These are phyloP conservation scores for Trametes punicea DNA, from an alignment of 768 basidiomycete genomes.

Conservation along the genomic window DNA sequence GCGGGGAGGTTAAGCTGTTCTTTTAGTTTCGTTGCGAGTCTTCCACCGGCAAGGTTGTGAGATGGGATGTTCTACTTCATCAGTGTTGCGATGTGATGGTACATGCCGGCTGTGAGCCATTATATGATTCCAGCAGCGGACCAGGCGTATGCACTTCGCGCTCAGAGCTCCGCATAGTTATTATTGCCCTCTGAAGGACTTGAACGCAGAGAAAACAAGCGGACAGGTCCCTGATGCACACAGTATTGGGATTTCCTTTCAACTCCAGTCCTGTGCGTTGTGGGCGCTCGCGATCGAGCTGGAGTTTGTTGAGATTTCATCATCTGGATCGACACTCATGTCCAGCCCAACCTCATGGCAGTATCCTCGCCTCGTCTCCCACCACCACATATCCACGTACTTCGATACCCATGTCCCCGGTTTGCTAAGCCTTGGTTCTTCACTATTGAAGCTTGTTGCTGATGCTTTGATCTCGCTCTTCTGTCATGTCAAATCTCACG, in stretches of 20 bases:
- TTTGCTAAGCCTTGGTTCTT: background rate
- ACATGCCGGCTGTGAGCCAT: too few species aligned
- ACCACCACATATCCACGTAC: background rate
- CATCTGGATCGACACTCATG: background rate
- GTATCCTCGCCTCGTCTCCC: background rate
- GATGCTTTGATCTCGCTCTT: background rate
- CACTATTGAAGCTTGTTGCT: background rate
- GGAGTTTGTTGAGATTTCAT: background rate
- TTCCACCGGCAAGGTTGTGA: background rate
- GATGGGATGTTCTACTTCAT: background rate
- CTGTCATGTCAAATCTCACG: conserved; percentile 2
- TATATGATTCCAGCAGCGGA: too few species aligned
- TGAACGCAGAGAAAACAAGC: too few species aligned
- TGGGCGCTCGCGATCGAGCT: background rate
- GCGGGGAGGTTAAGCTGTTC: conserved; percentile 2
- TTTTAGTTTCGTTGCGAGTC: background rate
- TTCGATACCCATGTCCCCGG: background rate
- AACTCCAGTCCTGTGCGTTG: too few species aligned
- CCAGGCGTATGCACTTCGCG: too few species aligned
- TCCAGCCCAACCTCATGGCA: background rate
- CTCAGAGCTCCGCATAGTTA: too few species aligned
- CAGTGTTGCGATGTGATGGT: background rate
- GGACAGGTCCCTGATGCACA: too few species aligned
- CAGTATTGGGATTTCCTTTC: too few species aligned
- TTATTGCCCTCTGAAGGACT: too few species aligned